phyloP scores from a whole-genome alignment of 257 asterid genomes.

The Echites panduratus region DNA sequence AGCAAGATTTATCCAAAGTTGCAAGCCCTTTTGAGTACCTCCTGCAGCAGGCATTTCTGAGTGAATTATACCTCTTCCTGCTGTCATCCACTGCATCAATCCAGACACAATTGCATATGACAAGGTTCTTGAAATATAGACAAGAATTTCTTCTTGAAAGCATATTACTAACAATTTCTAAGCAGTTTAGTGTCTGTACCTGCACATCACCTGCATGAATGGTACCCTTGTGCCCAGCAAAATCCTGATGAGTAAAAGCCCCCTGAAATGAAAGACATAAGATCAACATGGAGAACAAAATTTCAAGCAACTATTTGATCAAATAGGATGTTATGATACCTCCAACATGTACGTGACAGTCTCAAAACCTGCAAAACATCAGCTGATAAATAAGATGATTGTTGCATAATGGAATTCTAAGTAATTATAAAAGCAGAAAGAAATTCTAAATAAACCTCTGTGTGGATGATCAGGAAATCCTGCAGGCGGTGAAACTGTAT shows the following conservation, averaged over 20 bases:
- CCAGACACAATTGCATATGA: background rate
- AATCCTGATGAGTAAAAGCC: conserved; percentile 83
- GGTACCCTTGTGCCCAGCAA: conserved; percentile 86
- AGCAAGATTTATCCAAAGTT: conserved; percentile 88
- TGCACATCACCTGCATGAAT: conserved; percentile 83
- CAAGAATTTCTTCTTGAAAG: background rate
- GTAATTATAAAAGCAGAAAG: background rate
- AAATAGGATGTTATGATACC: conserved; percentile 25
- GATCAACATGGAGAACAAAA: background rate
- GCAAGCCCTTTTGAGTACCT: conserved; percentile 67
- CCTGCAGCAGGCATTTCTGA: conserved; percentile 95
- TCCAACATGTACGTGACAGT: conserved; percentile 82
- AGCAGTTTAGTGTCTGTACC: conserved; percentile 31
- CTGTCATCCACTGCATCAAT: conserved; percentile 90
- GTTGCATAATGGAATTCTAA: background rate
- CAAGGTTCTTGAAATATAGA: background rate
- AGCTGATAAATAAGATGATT: background rate
- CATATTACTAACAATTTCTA: background rate
- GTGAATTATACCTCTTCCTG: conserved; percentile 92
- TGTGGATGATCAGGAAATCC: conserved; percentile 99
- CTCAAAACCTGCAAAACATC: conserved; percentile 64
- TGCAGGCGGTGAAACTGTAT: conserved; percentile 83
- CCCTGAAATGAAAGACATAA: conserved; percentile 42
- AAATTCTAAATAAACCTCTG: conserved; percentile 50
- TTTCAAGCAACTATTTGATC: background rate